Evolutionary conservation across 2,329 filamentous ascomycete species (phyloP).

Genomic region (Alternaria sp.): DNA sequence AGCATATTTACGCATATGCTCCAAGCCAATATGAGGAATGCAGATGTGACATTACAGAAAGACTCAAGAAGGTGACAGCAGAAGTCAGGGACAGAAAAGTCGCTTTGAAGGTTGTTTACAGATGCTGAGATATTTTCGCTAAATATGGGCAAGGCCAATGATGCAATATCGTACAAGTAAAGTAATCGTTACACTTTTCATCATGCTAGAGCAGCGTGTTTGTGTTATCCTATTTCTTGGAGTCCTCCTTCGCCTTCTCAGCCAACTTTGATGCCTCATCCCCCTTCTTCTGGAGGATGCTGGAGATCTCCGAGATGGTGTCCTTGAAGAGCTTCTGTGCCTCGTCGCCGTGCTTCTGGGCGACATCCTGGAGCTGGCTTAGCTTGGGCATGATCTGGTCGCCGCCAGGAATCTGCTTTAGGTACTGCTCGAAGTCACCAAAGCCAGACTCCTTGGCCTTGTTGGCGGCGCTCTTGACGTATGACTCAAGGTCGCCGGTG

Average conservation of each 20-base stretch:
- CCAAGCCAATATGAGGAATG: background rate
- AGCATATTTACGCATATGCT: too few relatives aligned
- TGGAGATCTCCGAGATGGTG: slow-evolving; percentile 53
- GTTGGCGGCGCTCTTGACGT: slow-evolving; percentile 66
- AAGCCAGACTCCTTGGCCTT: slow-evolving; percentile 65
- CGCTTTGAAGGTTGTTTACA: background rate
- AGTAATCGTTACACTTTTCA: slow-evolving; percentile 6
- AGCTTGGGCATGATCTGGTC: slow-evolving; percentile 72
- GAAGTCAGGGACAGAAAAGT: background rate
- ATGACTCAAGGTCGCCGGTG: slow-evolving; percentile 66
- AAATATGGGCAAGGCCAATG: slow-evolving; percentile 8
- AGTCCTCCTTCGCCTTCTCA: slow-evolving; percentile 48
- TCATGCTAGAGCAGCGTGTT: too few relatives aligned
- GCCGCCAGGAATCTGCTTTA: slow-evolving; percentile 71
- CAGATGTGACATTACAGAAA: background rate
- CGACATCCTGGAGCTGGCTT: slow-evolving; percentile 69
- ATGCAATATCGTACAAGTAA: slow-evolving; percentile 22
- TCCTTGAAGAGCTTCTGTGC: slow-evolving; percentile 74
- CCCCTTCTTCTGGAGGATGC: slow-evolving; percentile 48
- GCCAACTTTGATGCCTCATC: slow-evolving; percentile 45
- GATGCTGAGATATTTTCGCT: slow-evolving; percentile 3
- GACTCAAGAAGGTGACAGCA: background rate
- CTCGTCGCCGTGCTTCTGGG: slow-evolving; percentile 72
- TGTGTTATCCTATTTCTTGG: slow-evolving; percentile 40
- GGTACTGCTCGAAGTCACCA: slow-evolving; percentile 66